Percentiles rank a stretch among this genome's conserved stretches.
Evolutionary conservation across 2,329 filamentous ascomycete species (phyloP).

Genomic region (Penicillium hordei): DNA sequence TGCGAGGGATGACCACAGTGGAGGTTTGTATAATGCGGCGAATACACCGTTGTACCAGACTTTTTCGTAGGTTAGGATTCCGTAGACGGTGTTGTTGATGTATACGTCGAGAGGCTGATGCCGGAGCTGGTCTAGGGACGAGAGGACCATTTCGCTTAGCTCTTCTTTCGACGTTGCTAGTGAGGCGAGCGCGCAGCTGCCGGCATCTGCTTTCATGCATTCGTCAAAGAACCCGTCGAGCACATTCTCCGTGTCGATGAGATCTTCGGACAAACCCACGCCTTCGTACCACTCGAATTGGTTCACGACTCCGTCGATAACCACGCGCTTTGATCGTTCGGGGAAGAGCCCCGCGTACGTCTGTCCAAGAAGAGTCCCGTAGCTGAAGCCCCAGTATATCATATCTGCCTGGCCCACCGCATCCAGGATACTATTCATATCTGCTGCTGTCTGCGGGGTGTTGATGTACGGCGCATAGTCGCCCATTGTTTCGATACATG

Average conservation of each 20-base stretch:
- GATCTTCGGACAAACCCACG: constrained; percentile 8
- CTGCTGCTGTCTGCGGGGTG: constrained; percentile 53
- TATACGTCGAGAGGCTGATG: constrained; percentile 22
- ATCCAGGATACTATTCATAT: constrained; percentile 54
- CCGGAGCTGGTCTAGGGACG: constrained; percentile 5
- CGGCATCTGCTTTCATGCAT: background rate
- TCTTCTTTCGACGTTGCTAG: constrained; percentile 5
- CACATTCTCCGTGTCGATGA: constrained; percentile 20
- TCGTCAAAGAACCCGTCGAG: constrained; percentile 15
- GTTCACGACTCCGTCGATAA: constrained; percentile 27
- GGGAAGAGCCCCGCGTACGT: constrained; percentile 45
- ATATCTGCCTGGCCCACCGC: constrained; percentile 42
- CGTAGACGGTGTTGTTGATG: constrained; percentile 20
- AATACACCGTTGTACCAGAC: constrained; percentile 26
- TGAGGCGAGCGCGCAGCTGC: background rate
- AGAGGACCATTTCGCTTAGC: background rate
- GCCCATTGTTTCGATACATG: constrained; percentile 48
- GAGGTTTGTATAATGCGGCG: background rate
- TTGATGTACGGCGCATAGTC: constrained; percentile 50
- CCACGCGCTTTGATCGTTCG: constrained; percentile 24
- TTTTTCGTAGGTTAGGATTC: constrained; percentile 15
- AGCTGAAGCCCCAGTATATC: constrained; percentile 45
- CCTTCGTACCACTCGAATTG: constrained; percentile 29
- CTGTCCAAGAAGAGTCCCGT: constrained; percentile 44
- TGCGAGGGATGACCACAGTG: constrained; percentile 3